Evolutionary conservation across 2,329 filamentous ascomycete species (phyloP).

Genomic region (Aspergillus fumigatus): DNA sequence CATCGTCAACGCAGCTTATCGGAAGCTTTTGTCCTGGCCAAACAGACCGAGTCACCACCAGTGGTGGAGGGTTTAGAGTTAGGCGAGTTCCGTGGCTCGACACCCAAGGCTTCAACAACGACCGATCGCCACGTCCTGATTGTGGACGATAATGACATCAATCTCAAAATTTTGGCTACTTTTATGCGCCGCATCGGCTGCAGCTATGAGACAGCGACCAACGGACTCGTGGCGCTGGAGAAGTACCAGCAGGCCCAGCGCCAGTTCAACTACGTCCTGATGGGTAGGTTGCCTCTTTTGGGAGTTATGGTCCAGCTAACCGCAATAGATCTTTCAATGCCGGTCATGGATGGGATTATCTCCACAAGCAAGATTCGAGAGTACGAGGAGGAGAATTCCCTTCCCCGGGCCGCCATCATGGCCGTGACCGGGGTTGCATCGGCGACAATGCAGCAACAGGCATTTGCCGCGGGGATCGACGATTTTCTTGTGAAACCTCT

Average conservation of each 20-base stretch:
- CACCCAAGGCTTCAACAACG: background rate
- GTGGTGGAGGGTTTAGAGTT: constrained; percentile 12
- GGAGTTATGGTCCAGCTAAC: background rate
- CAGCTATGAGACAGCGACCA: constrained; percentile 33
- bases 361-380: constrained; percentile 39
- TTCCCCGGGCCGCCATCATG: constrained; percentile 23
- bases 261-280: constrained; percentile 33
- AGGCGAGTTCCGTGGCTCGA: constrained; percentile 6
- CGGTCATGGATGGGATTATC: constrained; percentile 41
- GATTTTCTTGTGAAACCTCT: constrained; percentile 31
- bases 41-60: constrained; percentile 12
- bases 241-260: constrained; percentile 26
- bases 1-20: constrained; percentile 11
- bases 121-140: constrained; percentile 28
- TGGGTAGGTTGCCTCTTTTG: constrained; percentile 21
- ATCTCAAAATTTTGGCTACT: constrained; percentile 36
- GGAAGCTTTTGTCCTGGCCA: constrained; percentile 12
- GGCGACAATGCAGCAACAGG: constrained; percentile 28
- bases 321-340: constrained; percentile 42
- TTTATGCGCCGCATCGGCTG: constrained; percentile 37
- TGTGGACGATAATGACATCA: constrained; percentile 42
- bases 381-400: constrained; percentile 25
- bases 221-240: constrained; percentile 37
- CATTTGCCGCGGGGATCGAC: constrained; percentile 25
- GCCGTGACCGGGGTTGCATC: constrained; percentile 31